Evolutionary conservation across 768 basidiomycete species (phyloP), one percentile per base, ranked within the genome.

Genomic region (Lanmaoa rubissima): DNA sequence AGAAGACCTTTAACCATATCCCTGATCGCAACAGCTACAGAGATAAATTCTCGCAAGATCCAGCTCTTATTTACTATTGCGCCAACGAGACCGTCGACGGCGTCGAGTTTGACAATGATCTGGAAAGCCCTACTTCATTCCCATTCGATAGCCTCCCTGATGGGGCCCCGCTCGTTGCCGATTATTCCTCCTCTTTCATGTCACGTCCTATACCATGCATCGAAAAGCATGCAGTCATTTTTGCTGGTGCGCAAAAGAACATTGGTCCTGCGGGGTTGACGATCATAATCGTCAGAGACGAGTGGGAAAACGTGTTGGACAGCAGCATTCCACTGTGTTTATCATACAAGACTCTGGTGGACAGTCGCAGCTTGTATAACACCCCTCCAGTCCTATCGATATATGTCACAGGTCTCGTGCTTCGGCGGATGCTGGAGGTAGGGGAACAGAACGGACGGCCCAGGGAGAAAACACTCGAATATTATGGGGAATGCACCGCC

Each of bases 71-170:
- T 57, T 98, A 96, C 76, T 98, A 97, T 76, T 99, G 97, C 81
- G 97, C 97, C 73, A 99, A 99, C 79, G 97, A 99, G 78, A 99
- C 97, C 14, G 90, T 98, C 55, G 88, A 96, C 63, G 97, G 97
- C 42, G 88, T 94, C 46, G 88, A 98, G 76, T 98, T 91, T 75
- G 76, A 87, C 2, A 69, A 78, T 50, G 82, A 85, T 55, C 72
- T 74, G n/a, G 66, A 69, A 19, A 79, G 77, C 26, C 75, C 83
- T 6, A 77, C 80, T 26, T 79, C 87, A 21, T 97, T 98, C 80
- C 95, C 95, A 5, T 94, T 90, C 78, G 81, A 88, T 58, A 78
- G 82, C 53, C 78, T 95, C 43, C 79, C 83, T 1, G 69, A 81
- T 55, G 71, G 74, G 42, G 70, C 67, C n/a, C 94, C 95, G 16